Base-by-base conservation (phyloP, 805 yeast species). In the Ogataea siamensis region DNA sequence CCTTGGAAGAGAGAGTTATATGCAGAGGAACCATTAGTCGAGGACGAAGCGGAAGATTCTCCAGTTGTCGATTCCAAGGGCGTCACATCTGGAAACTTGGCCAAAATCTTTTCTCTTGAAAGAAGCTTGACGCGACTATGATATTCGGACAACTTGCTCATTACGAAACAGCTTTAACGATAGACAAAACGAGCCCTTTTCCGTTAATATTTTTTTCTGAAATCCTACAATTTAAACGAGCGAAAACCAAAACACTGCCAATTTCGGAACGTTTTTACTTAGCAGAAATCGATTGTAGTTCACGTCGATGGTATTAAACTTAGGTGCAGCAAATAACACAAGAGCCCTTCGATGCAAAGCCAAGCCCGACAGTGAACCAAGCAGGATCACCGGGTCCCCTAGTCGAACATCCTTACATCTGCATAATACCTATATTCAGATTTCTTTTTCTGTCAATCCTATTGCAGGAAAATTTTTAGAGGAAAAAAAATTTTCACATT, bases 41-140 rank as follows among this genome's bases (percentile, higher is more conserved):
- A 49, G 55, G 71, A 28, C 4, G 74, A 60, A 5, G n/a, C n/a
- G n/a, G 70, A 61, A 4, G 76, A 68, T 17, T 79, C 70, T 26
- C 87, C 87, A 7, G 83, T 71, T 26, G 83, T 76, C 22, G 70
- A 55, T 16, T 68, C 67, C 32, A 84, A 53, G 2, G 91, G 86
- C 20, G 78, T 75, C 10, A 86, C 78, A 5, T 81, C 91, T 4
- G 79, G 75, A 69, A 87, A 86, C 32, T 67, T 61, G 5, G 51
- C 54, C 43, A 83, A 59, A 34, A 86, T 79, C 18, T 78, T 73
- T 6, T 66, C 63, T 4, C 64, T 63, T 2, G 63, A 48, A 26
- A 83, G 65, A 17, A 69, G 54, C 42, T 75, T 67, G n/a, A 82
- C 89, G 26, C 80, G 63, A 34, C 68, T 53, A 27, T 70, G 71